Percentiles rank a stretch among this genome's conserved stretches.
Evolutionary conservation across 2,329 filamentous ascomycete species (phyloP).

Genomic region (Trichoderma citrinoviride): DNA sequence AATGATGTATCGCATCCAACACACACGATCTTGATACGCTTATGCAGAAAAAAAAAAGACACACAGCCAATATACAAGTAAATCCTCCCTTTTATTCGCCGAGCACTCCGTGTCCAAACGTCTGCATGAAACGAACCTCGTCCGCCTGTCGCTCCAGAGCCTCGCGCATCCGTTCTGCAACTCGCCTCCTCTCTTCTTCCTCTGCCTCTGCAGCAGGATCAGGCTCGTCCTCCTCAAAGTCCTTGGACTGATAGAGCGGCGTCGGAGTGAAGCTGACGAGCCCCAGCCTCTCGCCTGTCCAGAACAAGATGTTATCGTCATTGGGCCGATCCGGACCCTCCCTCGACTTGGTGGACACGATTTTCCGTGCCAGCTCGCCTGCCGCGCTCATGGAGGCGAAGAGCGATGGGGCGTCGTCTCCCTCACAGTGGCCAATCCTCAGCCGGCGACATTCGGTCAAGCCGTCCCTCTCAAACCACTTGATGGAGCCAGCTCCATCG

Average conservation of each 20-base stretch:
- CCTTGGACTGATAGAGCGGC: conserved; percentile 48
- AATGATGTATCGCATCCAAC: neutral
- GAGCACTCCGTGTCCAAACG: conserved; percentile 44
- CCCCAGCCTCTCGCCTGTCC: conserved; percentile 84
- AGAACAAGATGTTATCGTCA: conserved; percentile 72
- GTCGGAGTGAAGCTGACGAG: conserved; percentile 62
- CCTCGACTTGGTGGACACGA: conserved; percentile 59
- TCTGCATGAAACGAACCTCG: conserved; percentile 71
- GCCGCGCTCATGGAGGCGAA: conserved; percentile 53
- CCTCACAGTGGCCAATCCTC: conserved; percentile 55
- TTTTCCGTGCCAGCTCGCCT: conserved; percentile 77
- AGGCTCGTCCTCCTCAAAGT: conserved; percentile 45
- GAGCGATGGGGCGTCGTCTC: conserved; percentile 45
- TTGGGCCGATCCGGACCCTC: conserved; percentile 39
- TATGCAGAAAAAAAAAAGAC: too few species aligned
- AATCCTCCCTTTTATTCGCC: neutral
- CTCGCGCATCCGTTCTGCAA: conserved; percentile 68
- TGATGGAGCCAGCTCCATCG: conserved; percentile 78
- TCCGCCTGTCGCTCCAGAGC: conserved; percentile 76
- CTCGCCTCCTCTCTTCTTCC: conserved; percentile 57
- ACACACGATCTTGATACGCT: too few species aligned
- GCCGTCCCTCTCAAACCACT: conserved; percentile 89
- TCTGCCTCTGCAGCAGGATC: conserved; percentile 45
- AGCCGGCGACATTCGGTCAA: conserved; percentile 56
- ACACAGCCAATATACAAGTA: too few species aligned